Conservation (phyloP, 495 filamentous ascomycete genomes). For the Aspergillus cristatus region DNA sequence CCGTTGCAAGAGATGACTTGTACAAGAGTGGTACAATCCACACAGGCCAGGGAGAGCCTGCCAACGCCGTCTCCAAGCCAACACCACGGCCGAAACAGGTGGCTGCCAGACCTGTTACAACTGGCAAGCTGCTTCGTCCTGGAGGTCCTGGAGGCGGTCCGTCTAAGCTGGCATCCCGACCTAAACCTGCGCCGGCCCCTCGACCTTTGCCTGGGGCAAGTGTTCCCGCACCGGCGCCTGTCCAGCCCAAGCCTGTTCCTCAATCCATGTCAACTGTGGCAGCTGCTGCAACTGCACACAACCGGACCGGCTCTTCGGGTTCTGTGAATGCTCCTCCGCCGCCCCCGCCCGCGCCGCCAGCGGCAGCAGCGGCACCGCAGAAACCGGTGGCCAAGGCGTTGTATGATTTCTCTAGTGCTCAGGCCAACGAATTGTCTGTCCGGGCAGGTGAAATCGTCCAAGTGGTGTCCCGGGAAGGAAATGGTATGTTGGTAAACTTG, state of each 20-base stretch:
- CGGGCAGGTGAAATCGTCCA: constrained; percentile 69
- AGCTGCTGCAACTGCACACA: constrained; percentile 35
- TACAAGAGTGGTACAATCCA: constrained; percentile 94
- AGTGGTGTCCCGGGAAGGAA: constrained; percentile 79
- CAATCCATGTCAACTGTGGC: constrained; percentile 43
- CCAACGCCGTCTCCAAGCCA: constrained; percentile 72
- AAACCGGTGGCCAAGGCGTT: constrained; percentile 75
- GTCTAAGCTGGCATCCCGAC: constrained; percentile 52
- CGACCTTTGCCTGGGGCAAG: constrained; percentile 30
- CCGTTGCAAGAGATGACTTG: constrained; percentile 57
- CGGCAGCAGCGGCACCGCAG: constrained; percentile 52
- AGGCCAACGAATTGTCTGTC: constrained; percentile 69
- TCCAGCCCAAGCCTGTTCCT: constrained; percentile 23
- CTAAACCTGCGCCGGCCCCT: constrained; percentile 32
- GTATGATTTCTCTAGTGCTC: constrained; percentile 80
- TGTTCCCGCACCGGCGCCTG: constrained; percentile 36
- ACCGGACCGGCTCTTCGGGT: constrained; percentile 42
- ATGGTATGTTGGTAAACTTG: constrained; percentile 53
- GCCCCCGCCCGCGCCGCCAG: constrained; percentile 63
- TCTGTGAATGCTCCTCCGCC: constrained; percentile 61
- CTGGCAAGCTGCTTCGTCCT: constrained; percentile 78
- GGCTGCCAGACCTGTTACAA: constrained; percentile 78
- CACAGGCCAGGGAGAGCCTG: constrained; percentile 72
- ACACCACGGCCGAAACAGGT: constrained; percentile 80
- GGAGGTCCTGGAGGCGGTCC: constrained; percentile 79